Evolutionary conservation across 805 yeast genomes (phyloP), one percentile per base, ranked within the genome.

Genomic region (Myxozyma vanderwaltii): DNA sequence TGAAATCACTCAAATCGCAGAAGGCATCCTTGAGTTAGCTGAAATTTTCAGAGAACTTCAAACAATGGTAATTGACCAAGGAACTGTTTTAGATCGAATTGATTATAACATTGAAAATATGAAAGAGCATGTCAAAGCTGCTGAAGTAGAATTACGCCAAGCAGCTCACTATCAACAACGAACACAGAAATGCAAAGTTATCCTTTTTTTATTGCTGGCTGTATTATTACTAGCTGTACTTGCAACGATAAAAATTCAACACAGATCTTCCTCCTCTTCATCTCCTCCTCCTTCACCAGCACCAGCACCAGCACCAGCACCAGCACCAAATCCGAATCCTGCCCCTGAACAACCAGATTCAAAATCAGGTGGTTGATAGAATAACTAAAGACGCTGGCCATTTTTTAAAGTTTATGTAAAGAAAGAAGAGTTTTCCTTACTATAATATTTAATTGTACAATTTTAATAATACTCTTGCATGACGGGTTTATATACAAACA

Each of bases 31-130:
- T 41, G 99, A 94, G 71, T 89, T 94, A 0, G 88, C 95, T 31
- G 89, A 92, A 1, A 92, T 94, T 46, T 94, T 94, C 77, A 87
- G 88, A 71, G 98, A 94, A 69, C 82, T 94, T 82, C 97, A 95
- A 69, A 83, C 85, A 39, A 79, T 94, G 80, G 89, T 94, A 44
- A 87, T 94, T 56, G 98, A 94, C 69, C 99, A 94, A 74, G 99
- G 99, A 0, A 89, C 97, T 0, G 81, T 94, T 45, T 78, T 94
- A 60, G 99, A 94, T 74, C 78, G 97, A 66, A 92, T 94, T 57
- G 99, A 92, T 73, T 94, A 92, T 72, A 94, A 94, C 70, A 75
- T 94, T 59, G 87, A 86, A 61, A 85, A 84, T 60, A 86, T 96
- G n/a, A 86, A 83, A 1, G 82, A 82, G 36, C 87, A 90, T 64